Percentiles rank a stretch among this genome's conserved stretches.
phyloP scores from a whole-genome alignment of 2,329 filamentous ascomycete species.

The Lojkania enalia region DNA sequence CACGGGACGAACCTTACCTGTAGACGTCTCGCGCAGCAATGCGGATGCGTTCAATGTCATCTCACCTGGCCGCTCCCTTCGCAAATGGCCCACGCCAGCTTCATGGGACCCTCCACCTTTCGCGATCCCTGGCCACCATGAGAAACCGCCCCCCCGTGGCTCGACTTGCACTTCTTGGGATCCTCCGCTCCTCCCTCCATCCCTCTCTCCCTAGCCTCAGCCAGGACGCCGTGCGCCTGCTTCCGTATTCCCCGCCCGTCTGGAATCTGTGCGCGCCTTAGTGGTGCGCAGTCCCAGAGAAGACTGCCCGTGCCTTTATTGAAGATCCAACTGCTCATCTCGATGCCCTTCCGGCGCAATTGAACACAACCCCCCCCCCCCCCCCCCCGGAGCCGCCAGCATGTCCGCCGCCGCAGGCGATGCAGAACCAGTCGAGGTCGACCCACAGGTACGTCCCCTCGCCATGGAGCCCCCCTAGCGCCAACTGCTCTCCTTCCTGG shows the following conservation, averaged over 20 bases:
- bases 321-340: too few relatives aligned
- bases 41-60: neutral
- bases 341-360: too few relatives aligned
- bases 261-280: neutral
- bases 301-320: neutral
- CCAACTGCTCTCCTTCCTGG: slow-evolving; percentile 1
- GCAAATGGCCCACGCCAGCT: neutral
- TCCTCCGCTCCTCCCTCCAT: too few relatives aligned
- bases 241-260: slow-evolving; percentile 1
- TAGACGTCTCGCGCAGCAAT: neutral
- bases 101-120: neutral
- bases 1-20: neutral
- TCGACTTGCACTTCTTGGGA: too few relatives aligned
- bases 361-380: too few relatives aligned
- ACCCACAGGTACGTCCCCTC: slow-evolving; percentile 1
- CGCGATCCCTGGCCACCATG: slow-evolving; percentile 5
- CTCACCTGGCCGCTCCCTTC: neutral
- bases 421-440: neutral
- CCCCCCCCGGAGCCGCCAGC: too few relatives aligned
- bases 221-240: slow-evolving; percentile 5
- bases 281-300: neutral
- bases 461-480: neutral
- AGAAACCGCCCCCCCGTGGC: slow-evolving; percentile 7
- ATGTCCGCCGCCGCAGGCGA: too few relatives aligned
- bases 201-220: slow-evolving; percentile 3